Conservation (phyloP, 495 filamentous ascomycete genomes). For the Trichoderma virens region DNA sequence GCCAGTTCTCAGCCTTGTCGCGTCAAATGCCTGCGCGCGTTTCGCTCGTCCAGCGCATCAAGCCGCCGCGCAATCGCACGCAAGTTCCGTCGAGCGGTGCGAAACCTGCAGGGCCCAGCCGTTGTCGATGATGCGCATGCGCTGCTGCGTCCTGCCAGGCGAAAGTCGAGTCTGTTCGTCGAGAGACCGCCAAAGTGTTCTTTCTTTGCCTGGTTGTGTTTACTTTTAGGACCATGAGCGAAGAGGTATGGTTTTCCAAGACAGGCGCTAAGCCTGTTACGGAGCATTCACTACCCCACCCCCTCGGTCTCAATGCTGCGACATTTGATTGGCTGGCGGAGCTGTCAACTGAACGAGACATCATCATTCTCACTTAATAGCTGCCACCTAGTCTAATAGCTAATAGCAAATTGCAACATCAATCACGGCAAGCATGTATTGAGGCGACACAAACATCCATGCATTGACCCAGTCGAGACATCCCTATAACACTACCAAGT, state of each 20-base stretch:
- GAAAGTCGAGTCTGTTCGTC: not conserved
- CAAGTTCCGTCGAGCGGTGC: not conserved
- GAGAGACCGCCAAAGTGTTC: slow-evolving; percentile 8
- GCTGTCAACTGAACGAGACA: not conserved
- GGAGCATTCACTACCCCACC: not conserved
- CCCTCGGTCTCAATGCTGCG: not conserved
- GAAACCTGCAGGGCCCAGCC: not conserved
- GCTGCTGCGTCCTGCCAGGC: not conserved
- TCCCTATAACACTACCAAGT: not conserved
- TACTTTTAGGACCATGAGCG: slow-evolving; percentile 2
- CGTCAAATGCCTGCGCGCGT: slow-evolving; percentile 7
- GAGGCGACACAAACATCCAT: no score
- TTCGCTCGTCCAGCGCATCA: not conserved
- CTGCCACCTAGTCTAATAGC: no score
- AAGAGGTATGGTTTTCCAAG: not conserved
- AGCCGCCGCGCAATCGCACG: not conserved
- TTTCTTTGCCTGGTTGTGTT: not conserved
- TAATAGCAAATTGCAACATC: no score
- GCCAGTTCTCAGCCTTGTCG: not conserved
- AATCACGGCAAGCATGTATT: no score
- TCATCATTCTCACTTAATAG: not conserved
- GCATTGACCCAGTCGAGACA: no score
- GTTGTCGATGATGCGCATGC: not conserved
- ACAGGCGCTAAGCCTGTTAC: not conserved
- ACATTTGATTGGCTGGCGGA: not conserved